Evolutionary conservation across 225 moss, liverwort and hornwort species (phyloP).

Genomic region (Climacium dendroides): DNA sequence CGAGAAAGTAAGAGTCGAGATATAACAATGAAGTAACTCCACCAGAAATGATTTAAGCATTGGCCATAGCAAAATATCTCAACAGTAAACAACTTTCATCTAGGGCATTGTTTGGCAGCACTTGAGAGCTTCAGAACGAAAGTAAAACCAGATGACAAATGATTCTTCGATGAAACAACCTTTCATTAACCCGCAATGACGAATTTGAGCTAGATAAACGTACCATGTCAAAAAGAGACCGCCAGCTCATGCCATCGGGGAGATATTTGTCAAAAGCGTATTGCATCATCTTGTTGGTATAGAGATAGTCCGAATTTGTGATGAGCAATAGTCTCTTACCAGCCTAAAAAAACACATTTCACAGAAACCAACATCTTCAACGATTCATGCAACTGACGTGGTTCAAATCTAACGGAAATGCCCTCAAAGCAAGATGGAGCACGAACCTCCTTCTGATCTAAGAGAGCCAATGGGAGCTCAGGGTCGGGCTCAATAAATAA

Average conservation of each 20-base stretch:
- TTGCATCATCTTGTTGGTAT: conserved; percentile 92
- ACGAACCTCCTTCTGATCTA: conserved; percentile 84
- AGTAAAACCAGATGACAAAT: background rate
- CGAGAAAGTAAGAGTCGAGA: background rate
- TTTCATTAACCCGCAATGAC: background rate
- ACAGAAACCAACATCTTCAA: background rate
- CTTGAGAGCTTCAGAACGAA: background rate
- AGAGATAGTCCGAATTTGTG: conserved; percentile 85
- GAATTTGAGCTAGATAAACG: background rate
- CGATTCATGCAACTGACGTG: background rate
- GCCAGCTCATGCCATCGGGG: conserved; percentile 71
- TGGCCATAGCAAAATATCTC: background rate
- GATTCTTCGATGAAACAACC: background rate
- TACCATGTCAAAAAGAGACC: conserved; percentile 88
- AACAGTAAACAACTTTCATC: background rate
- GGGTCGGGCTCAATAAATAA: conserved; percentile 74
- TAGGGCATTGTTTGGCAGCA: background rate
- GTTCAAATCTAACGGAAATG: background rate
- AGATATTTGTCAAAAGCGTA: conserved; percentile 84
- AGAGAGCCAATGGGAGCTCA: conserved; percentile 68
- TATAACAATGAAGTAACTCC: background rate
- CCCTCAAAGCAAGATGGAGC: background rate
- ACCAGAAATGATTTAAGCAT: background rate
- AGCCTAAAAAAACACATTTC: conserved; percentile 32
- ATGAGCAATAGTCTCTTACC: conserved; percentile 79